phyloP scores from a whole-genome alignment of 768 basidiomycete genomes.

The Hydnomerulius pinastri region DNA sequence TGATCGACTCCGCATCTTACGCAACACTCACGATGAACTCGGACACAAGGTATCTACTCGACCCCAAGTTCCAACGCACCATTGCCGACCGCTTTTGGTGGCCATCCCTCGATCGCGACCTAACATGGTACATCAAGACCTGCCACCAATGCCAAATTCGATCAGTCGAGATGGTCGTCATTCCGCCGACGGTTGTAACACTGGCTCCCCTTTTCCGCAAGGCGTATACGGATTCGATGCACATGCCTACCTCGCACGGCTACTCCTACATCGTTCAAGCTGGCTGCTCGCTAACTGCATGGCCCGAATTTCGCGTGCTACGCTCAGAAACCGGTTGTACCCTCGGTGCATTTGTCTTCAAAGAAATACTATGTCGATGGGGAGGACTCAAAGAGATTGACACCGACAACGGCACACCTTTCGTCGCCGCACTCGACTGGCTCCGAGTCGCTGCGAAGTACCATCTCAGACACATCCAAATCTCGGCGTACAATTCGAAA shows the following conservation, averaged over 20 bases:
- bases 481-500: too few species aligned
- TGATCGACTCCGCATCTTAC: too few species aligned
- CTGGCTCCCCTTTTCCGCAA: constrained; percentile 15
- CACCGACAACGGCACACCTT: not conserved
- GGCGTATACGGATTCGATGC: not conserved
- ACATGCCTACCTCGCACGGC: not conserved
- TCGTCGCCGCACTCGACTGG: too few species aligned
- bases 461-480: too few species aligned
- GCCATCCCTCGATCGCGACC: too few species aligned
- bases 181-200: constrained; percentile 8
- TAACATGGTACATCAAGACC: constrained; percentile 28
- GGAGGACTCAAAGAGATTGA: too few species aligned
- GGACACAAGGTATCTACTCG: too few species aligned
- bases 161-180: constrained; percentile 19
- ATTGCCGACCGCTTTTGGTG: too few species aligned
- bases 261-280: constrained; percentile 21
- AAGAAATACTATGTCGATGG: constrained; percentile 23
- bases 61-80: too few species aligned
- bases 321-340: constrained; percentile 16
- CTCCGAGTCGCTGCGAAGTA: too few species aligned
- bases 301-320: constrained; percentile 33
- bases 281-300: not conserved
- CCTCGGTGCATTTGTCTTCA: constrained; percentile 17
- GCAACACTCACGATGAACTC: too few species aligned
- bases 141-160: constrained; percentile 37